Percentiles rank a stretch among this genome's conserved stretches.
Conservation (phyloP, 495 filamentous ascomycete species). For the Penicillium ochrochloron region DNA sequence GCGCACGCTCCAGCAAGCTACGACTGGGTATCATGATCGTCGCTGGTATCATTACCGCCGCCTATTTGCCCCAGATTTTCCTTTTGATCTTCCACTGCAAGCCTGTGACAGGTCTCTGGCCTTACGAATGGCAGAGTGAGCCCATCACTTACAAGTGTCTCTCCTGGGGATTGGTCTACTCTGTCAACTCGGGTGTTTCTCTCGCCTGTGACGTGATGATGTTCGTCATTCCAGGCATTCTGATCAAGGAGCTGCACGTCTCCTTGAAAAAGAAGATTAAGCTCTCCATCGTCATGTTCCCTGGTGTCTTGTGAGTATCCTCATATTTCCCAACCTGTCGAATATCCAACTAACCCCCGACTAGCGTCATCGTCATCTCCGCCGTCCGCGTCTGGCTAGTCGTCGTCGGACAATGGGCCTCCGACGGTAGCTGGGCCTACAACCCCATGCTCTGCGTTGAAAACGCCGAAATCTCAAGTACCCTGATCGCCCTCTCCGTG, state of each 20-base stretch:
- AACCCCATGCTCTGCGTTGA: slow-evolving; percentile 51
- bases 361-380: slow-evolving; percentile 49
- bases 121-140: slow-evolving; percentile 46
- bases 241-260: slow-evolving; percentile 45
- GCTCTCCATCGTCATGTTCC: slow-evolving; percentile 47
- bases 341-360: slow-evolving; percentile 9
- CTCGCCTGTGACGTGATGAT: slow-evolving; percentile 50
- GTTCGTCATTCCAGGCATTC: slow-evolving; percentile 47
- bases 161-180: slow-evolving; percentile 50
- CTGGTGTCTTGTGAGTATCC: slow-evolving; percentile 46
- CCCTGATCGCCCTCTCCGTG: slow-evolving; percentile 50
- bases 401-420: slow-evolving; percentile 42
- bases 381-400: slow-evolving; percentile 48
- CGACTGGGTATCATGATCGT: slow-evolving; percentile 40
- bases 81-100: slow-evolving; percentile 51
- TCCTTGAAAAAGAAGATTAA: slow-evolving; percentile 41
- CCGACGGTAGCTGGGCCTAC: slow-evolving; percentile 51
- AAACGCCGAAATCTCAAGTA: slow-evolving; percentile 48
- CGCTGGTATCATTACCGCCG: slow-evolving; percentile 38
- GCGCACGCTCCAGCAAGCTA: slow-evolving; percentile 37
- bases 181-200: slow-evolving; percentile 47
- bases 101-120: slow-evolving; percentile 54
- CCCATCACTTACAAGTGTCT: slow-evolving; percentile 40
- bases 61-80: slow-evolving; percentile 48
- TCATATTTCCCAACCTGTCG: too few species aligned